Base-by-base conservation (phyloP, 208 protist genomes). In the Leishmania amazonensis region DNA sequence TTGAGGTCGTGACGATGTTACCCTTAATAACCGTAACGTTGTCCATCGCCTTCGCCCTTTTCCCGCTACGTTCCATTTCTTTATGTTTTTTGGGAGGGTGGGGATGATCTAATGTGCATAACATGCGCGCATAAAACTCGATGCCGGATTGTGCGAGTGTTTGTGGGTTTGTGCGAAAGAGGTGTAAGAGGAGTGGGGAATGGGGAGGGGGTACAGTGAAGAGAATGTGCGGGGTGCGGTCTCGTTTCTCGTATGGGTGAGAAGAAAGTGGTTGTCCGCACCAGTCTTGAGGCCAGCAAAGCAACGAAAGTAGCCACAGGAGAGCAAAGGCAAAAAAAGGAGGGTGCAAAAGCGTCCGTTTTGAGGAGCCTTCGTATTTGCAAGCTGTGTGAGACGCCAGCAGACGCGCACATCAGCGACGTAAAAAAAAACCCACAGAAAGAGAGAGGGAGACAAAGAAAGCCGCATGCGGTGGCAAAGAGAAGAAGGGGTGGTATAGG, bases 1-100 rank as follows among this genome's bases (percentile, higher is more conserved):
- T 85, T 24, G 57, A 15, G 11, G 87, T 81, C 47, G 91, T 95
- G 49, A 94, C 91, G 19, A 94, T 85, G 79, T 94, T 93, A 11
- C 91, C 91, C 54, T 87, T 86, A 67, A 94, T 87, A 9, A 94
- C 72, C 19, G 89, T 89, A 54, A 93, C 76, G 0, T 62, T 47
- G 7, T 72, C 45, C 75, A 83, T 87, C 31, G 17, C 28, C 17
- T 45, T 70, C 8, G 31, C 49, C 31, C 4, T 53, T 13, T 28
- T 24, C 19, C 24, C 42, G n/a, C 3, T 40, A 21, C n/a, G 57
- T 13, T 62, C 24, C 31, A 31, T 31, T 62, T 62, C 8, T 31
- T 21, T 31, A 3, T 31, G 28, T 73, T 58, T 7, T 78, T 40
- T 15, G 57, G 35, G 31, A 15, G 13, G 28, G 65, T 17, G 64